Evolutionary conservation across 768 basidiomycete species (phyloP).

Genomic region (Goffeauzyma gilvescens): DNA sequence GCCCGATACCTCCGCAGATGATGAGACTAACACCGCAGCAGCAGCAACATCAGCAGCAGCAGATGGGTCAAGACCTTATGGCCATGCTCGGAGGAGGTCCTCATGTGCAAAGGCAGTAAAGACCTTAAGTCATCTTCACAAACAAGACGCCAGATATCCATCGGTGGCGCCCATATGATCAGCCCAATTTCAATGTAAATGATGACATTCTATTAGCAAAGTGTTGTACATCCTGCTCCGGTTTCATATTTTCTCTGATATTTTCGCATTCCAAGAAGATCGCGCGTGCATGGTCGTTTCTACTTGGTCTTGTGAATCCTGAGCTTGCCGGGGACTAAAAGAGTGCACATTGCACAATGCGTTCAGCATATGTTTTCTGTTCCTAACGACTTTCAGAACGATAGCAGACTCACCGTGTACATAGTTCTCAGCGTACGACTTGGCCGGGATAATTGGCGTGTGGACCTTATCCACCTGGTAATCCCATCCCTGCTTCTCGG

Average conservation of each 20-base stretch:
- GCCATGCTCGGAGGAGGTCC: neutral
- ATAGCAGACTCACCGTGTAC: conserved; percentile 41
- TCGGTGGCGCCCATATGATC: neutral
- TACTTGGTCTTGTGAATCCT: conserved; percentile 83
- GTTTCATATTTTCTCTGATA: neutral
- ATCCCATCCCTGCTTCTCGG: conserved; percentile 97
- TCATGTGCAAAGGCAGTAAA: neutral
- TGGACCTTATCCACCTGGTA: conserved; percentile 56
- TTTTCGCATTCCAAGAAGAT: neutral
- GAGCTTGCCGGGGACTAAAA: conserved; percentile 41
- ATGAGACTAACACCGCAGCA: neutral
- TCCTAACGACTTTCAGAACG: neutral
- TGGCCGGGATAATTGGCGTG: conserved; percentile 30
- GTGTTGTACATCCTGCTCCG: neutral
- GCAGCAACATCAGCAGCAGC: neutral
- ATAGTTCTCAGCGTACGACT: conserved; percentile 57
- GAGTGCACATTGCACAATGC: too few relatives aligned
- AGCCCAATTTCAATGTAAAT: too few relatives aligned
- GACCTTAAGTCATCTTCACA: neutral
- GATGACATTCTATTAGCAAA: too few relatives aligned
- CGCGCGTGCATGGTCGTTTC: conserved; percentile 17
- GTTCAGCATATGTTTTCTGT: neutral
- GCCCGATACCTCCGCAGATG: neutral
- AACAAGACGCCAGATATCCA: neutral
- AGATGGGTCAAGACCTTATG: neutral